Conservation (phyloP, 2,329 filamentous ascomycete genomes). For the Metarhizium rileyi region DNA sequence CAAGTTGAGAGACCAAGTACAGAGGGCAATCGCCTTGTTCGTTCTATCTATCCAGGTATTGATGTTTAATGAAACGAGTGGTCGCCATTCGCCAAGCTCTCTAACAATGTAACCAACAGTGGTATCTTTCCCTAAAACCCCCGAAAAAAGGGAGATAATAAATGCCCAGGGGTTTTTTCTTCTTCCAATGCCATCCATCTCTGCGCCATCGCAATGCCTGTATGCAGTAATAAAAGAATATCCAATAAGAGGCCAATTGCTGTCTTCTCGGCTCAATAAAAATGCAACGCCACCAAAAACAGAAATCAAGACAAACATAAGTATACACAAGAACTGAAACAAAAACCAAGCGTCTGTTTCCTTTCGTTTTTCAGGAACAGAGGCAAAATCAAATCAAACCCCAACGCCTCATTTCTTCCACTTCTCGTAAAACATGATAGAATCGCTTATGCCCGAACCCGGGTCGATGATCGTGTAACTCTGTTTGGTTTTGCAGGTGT, state of each 20-base stretch:
- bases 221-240: not conserved
- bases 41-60: not conserved
- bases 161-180: not conserved
- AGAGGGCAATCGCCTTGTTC: not conserved
- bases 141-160: not conserved
- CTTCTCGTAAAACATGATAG: not conserved
- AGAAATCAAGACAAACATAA: not conserved
- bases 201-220: conserved; percentile 4
- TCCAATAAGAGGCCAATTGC: not conserved
- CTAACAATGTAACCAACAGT: not conserved
- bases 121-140: not conserved
- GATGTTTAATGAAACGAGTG: not conserved
- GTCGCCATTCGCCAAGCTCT: not conserved
- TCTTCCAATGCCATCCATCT: not conserved
- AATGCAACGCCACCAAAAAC: no score
- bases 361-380: no score
- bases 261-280: not conserved
- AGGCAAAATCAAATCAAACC: not conserved
- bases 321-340: not conserved
- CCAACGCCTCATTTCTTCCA: not conserved
- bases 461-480: conserved; percentile 18
- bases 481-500: conserved; percentile 24
- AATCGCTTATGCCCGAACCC: conserved; percentile 3
- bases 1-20: not conserved
- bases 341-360: no score